Conservation (phyloP, 129 eudicot genomes). For the Centrapalus pauciflorus region DNA sequence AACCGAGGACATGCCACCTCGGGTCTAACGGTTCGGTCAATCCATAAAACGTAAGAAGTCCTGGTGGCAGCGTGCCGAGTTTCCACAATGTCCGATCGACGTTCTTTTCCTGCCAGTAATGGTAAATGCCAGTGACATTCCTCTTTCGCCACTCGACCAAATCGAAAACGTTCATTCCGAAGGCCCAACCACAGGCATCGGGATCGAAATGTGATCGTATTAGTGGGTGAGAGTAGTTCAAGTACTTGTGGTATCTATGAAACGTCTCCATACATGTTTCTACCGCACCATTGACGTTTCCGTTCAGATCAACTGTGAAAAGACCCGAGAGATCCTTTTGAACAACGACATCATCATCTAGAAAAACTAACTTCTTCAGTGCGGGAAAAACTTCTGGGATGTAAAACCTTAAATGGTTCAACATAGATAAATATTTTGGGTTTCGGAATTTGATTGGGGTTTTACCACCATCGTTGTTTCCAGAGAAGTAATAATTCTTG, state of each 20-base stretch:
- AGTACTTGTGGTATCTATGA: slow-evolving; percentile 67
- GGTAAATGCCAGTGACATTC: slow-evolving; percentile 61
- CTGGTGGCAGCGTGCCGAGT: slow-evolving; percentile 70
- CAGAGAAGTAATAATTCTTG: slow-evolving; percentile 56
- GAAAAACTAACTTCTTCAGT: slow-evolving; percentile 50
- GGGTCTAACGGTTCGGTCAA: slow-evolving; percentile 59
- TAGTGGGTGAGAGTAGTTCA: slow-evolving; percentile 70
- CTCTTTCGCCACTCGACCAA: slow-evolving; percentile 65
- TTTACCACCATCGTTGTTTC: slow-evolving; percentile 42
- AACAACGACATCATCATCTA: slow-evolving; percentile 67
- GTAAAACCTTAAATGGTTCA: slow-evolving; percentile 67
- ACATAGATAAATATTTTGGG: slow-evolving; percentile 66
- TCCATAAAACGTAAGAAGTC: slow-evolving; percentile 62
- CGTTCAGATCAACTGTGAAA: slow-evolving; percentile 46
- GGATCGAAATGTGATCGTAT: slow-evolving; percentile 68
- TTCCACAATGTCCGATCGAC: slow-evolving; percentile 71
- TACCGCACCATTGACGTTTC: slow-evolving; percentile 67
- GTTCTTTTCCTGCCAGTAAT: slow-evolving; percentile 75
- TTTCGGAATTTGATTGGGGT: slow-evolving; percentile 67
- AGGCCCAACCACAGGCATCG: slow-evolving; percentile 77
- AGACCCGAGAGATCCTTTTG: slow-evolving; percentile 55
- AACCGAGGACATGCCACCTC: slow-evolving; percentile 58
- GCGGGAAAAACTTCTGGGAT: slow-evolving; percentile 60
- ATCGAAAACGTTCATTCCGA: slow-evolving; percentile 72
- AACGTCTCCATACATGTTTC: slow-evolving; percentile 84